Evolutionary conservation across 208 protist genomes (phyloP).

Genomic region (Crithidia fasciculata): DNA sequence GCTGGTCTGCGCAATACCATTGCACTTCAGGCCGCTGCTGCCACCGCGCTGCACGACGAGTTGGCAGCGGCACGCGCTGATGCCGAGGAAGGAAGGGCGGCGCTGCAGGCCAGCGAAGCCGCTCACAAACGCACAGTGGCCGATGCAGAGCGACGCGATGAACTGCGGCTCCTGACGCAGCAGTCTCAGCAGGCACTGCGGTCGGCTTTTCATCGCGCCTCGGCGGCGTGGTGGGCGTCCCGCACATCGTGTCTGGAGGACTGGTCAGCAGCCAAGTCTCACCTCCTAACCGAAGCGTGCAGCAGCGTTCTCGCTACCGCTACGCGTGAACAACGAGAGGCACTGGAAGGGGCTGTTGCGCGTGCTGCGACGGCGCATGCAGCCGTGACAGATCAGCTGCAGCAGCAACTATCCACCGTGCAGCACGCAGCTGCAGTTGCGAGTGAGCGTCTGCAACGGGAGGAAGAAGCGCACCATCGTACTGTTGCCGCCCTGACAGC

Average conservation of each 20-base stretch:
- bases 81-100: not conserved
- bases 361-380: not conserved
- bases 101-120: not conserved
- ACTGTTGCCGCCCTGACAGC: slow-evolving; percentile 10
- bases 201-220: not conserved
- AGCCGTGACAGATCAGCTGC: not conserved
- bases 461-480: slow-evolving; percentile 15
- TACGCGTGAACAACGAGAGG: not conserved
- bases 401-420: not conserved
- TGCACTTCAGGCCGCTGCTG: not conserved
- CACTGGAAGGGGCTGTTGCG: not conserved
- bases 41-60: not conserved
- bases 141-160: not conserved
- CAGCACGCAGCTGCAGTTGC: slow-evolving; percentile 1
- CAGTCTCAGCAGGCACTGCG: not conserved
- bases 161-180: not conserved
- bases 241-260: not conserved
- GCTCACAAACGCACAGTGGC: not conserved
- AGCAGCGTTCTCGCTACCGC: not conserved
- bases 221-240: slow-evolving; percentile 1
- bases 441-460: not conserved
- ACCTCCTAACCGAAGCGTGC: not conserved
- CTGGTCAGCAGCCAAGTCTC: not conserved
- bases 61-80: not conserved
- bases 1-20: not conserved